Percentiles rank a stretch among this genome's conserved stretches.
phyloP scores from a whole-genome alignment of 2,329 filamentous ascomycete genomes.

The Penicillium sp. region DNA sequence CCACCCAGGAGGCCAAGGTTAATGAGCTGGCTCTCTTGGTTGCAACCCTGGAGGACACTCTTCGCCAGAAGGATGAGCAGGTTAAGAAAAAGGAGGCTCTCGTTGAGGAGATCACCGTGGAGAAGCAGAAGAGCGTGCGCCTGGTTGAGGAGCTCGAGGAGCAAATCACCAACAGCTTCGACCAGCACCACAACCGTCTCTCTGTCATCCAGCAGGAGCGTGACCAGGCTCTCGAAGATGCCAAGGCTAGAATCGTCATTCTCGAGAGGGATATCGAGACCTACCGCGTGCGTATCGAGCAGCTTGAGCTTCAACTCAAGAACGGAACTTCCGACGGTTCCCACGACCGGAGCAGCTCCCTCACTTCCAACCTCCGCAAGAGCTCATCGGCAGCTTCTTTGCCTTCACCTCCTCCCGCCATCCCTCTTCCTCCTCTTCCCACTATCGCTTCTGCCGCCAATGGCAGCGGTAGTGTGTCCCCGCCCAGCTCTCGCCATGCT shows the following conservation, averaged over 20 bases:
- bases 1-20: constrained; percentile 63
- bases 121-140: constrained; percentile 89
- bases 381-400: constrained; percentile 81
- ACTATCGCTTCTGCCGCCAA: constrained; percentile 58
- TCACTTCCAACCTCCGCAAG: constrained; percentile 78
- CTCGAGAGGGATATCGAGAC: constrained; percentile 72
- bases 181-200: constrained; percentile 90
- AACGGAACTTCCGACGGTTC: constrained; percentile 44
- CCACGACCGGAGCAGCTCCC: constrained; percentile 64
- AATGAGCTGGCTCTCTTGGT: constrained; percentile 60
- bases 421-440: constrained; percentile 92
- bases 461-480: constrained; percentile 61
- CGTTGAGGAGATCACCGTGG: constrained; percentile 59
- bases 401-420: constrained; percentile 91
- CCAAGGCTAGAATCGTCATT: constrained; percentile 66
- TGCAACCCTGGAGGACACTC: constrained; percentile 53
- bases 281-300: constrained; percentile 61
- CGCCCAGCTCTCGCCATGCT: constrained; percentile 70
- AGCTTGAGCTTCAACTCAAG: constrained; percentile 67
- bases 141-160: constrained; percentile 96
- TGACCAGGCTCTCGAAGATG: constrained; percentile 77
- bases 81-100: constrained; percentile 54
- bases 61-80: constrained; percentile 52
- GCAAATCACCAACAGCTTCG: constrained; percentile 92
- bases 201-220: constrained; percentile 81